These are phyloP conservation scores for Haplosporangium gracile DNA, from an alignment of 192 early-diverging fungal genomes.

Conservation along the genomic window DNA sequence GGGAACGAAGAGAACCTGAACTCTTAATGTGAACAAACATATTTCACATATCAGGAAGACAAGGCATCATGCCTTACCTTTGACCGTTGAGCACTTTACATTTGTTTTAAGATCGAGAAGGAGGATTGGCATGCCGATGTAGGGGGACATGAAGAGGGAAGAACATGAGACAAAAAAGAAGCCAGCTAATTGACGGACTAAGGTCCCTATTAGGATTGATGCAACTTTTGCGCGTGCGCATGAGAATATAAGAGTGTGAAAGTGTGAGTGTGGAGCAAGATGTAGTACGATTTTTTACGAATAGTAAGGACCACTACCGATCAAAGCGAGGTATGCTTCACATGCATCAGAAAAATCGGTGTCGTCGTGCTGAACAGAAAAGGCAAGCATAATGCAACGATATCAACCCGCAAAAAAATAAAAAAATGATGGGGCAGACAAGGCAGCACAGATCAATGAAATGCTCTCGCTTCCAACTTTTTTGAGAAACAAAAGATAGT, in stretches of 20 bases:
- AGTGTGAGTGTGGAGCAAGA: not conserved
- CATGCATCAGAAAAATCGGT: not conserved
- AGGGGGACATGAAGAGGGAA: not conserved
- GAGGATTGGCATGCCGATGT: not conserved
- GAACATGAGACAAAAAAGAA: not conserved
- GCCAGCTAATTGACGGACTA: not conserved
- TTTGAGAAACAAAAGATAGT: not conserved
- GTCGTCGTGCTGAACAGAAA: slow-evolving; percentile 1
- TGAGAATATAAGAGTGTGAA: not conserved
- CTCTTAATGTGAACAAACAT: not conserved
- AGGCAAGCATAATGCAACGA: too few species aligned
- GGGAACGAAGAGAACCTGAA: not conserved
- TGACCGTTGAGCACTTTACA: not conserved
- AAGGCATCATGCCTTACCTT: not conserved
- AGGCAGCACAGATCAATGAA: not conserved
- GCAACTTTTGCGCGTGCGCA: not conserved
- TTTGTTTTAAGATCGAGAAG: not conserved
- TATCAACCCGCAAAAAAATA: not conserved
- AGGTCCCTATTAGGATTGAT: not conserved
- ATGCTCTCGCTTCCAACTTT: not conserved
- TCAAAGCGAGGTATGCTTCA: not conserved
- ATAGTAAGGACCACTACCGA: too few species aligned
- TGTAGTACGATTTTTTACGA: not conserved
- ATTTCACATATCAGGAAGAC: not conserved
- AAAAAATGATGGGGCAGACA: not conserved